Base-by-base conservation (phyloP, 441 rosid species). In the Euphorbia celastroides region DNA sequence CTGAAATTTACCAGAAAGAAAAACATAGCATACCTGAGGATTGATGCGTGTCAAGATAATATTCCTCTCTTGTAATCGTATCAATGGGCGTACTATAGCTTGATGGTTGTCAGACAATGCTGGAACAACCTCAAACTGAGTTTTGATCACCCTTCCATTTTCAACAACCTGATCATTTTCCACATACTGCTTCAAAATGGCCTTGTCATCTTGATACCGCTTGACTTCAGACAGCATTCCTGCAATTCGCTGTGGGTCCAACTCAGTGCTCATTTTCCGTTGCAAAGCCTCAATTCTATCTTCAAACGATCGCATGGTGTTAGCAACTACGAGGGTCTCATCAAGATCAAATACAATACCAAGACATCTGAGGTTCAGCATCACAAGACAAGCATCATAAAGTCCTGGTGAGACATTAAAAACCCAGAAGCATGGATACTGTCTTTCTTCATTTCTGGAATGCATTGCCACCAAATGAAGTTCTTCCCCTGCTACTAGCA, bases 261-360 rank as follows among this genome's bases (percentile, higher is more conserved):
- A 57, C 81, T 92, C 97, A 3, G 73, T 69, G 76, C 68, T 89
- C 58, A 91, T 80, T 72, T 89, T 94, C 74, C 91, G 84, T 72
- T 77, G 88, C 74, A 94, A 75, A 56, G 82, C 87, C 30, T 91
- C 96, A 50, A 92, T 94, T 79, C 80, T 84, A 77, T 88, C 98
- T 81, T 94, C 99, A 60, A 91, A 94, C 1, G 99, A 88, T 1
- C 92, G 90, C 96, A 85, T 86, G 48, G 99, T 91, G 82, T 88
- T 93, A 6, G 97, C 99, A 74, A 93, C 96, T 44, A 94, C 79
- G 16, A 94, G 88, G 32, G 99, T 94, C 77, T 94, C 99, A 76
- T 91, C 99, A 11, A 94, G 89, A 81, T 94, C 97, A 84, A 94
- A 94, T 63, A 94, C 99, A 70, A 94, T 92, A 67, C 96, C 98